Conservation (phyloP, 1,284 basidiomycete genomes). For the Cystobasidium slooffiae region DNA sequence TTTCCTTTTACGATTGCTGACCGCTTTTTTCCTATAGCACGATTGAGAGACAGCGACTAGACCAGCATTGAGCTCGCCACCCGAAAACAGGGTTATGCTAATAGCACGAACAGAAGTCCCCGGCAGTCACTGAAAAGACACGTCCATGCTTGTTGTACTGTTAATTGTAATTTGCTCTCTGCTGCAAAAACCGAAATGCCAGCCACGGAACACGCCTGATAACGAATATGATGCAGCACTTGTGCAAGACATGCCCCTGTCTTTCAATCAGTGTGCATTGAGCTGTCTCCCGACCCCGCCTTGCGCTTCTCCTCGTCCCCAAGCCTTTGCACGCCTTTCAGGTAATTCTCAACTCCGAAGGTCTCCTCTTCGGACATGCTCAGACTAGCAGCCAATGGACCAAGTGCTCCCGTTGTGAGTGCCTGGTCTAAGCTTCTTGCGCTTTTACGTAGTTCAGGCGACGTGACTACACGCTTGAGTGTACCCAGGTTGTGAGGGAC, state of each 20-base stretch:
- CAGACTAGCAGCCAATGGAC: constrained; percentile 48
- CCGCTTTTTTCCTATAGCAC: neutral
- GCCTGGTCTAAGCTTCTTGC: constrained; percentile 49
- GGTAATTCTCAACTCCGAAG: constrained; percentile 49
- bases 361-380: constrained; percentile 47
- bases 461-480: constrained; percentile 44
- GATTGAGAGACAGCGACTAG: constrained; percentile 44
- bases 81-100: no score
- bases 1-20: neutral
- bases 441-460: constrained; percentile 47
- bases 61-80: constrained; percentile 12
- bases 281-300: constrained; percentile 7
- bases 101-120: neutral
- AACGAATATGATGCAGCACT: neutral
- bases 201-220: no score
- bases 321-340: constrained; percentile 47
- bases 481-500: constrained; percentile 37
- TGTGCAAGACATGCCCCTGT: neutral
- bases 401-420: constrained; percentile 51
- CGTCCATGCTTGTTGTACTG: no score
- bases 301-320: constrained; percentile 45
- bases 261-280: constrained; percentile 40
- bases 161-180: no score
- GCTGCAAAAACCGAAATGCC: no score
- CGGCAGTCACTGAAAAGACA: neutral